phyloP scores from a whole-genome alignment of 73 alveolate genomes.

The Effrenium voratum region DNA sequence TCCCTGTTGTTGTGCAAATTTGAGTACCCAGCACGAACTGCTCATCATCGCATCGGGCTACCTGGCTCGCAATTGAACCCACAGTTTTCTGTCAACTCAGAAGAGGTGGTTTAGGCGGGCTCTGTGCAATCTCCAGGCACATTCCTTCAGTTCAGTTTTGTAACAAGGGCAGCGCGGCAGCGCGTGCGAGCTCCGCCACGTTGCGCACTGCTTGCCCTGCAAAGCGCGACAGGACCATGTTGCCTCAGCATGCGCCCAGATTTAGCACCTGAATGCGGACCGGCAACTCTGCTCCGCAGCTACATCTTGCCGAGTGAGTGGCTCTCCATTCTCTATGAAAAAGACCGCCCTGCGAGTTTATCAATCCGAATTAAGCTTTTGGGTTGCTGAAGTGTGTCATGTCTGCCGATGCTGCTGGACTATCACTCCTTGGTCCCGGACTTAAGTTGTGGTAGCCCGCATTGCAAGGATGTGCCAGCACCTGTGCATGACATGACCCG shows the following conservation, averaged over 20 bases:
- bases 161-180: not conserved
- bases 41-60: slow-evolving; percentile 69
- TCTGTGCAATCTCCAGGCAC: not conserved
- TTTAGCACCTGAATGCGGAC: too few relatives aligned
- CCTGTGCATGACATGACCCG: slow-evolving; percentile 37
- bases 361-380: too few relatives aligned
- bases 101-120: not conserved
- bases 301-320: too few relatives aligned
- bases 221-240: slow-evolving; percentile 51
- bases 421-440: not conserved
- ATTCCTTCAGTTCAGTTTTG: not conserved
- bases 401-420: too few relatives aligned
- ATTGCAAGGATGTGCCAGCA: slow-evolving; percentile 89
- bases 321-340: too few relatives aligned
- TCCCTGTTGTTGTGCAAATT: too few relatives aligned
- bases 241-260: slow-evolving; percentile 40
- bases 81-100: not conserved
- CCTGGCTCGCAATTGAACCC: slow-evolving; percentile 15
- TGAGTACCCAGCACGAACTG: slow-evolving; percentile 34
- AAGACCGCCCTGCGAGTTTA: too few relatives aligned
- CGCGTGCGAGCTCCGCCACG: slow-evolving; percentile 76
- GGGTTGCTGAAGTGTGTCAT: too few relatives aligned
- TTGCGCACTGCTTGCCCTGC: slow-evolving; percentile 53
- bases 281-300: too few relatives aligned
- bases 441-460: slow-evolving; percentile 66